Base-by-base conservation (phyloP, 176 grass and related monocot genomes). In the Ensete glaucum region DNA sequence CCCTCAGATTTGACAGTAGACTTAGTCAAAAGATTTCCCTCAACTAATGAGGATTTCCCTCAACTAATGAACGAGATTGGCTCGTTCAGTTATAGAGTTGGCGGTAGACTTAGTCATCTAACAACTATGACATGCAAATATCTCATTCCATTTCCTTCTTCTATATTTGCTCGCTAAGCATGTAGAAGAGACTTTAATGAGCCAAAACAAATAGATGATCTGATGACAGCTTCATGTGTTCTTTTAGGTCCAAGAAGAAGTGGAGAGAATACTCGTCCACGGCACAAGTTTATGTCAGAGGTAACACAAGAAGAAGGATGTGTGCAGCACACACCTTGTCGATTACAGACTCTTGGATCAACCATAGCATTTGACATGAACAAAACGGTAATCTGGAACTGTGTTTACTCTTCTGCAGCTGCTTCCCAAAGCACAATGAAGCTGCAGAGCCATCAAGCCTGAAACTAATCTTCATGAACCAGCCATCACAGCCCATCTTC, bases 221-320 rank as follows among this genome's bases (percentile, higher is more conserved):
- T 88, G 68, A 76, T 69, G 26, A 55, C 67, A 27, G 22, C 52
- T 79, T 77, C 59, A 51, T 54, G 48, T 14, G 27, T 6, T 27
- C 52, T 51, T 17, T 29, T 89, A 98, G 95, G 88, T 99, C 64
- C 81, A 92, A 59, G 96, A 99, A 75, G 96, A 99, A 74, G 55
- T 99, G 15, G 78, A 95, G 72, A 85, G 81, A 13, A 81, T 80
- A 72, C 88, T 99, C 4, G 15, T 50, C 48, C 85, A 83, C 51
- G 81, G 71, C 73, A 70, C 85, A 53, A 83, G 76, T 9, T 81
- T 57, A 52, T 67, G 81, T 23, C 88, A 86, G 48, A 64, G 88
- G 92, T 83, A 88, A 81, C 0, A 68, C 11, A n/a, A 55, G 17
- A 7, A 43, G 34, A 3, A 16, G 11, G 16, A 54, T 26, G 16